These are phyloP conservation scores for Oldenlandia corymbosa DNA, from an alignment of 257 asterid genomes.

Conservation along the genomic window DNA sequence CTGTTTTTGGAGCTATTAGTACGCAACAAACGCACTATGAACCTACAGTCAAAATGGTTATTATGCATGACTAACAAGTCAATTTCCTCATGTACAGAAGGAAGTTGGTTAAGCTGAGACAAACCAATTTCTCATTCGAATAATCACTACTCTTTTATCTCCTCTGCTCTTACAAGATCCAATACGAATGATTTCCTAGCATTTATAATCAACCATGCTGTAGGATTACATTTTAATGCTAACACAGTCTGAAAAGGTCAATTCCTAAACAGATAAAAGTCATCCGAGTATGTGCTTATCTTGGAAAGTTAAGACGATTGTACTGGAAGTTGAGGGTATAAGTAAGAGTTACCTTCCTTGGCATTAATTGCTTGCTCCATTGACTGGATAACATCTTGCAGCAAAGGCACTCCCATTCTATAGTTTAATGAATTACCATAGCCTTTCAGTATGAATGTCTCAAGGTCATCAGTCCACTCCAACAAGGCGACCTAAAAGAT, in stretches of 20 bases:
- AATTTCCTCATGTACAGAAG: too few species aligned
- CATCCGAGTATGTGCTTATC: not conserved
- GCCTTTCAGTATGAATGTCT: constrained; percentile 77
- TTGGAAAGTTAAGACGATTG: not conserved
- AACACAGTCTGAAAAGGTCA: not conserved
- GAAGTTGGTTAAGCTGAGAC: too few species aligned
- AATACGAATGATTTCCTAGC: not conserved
- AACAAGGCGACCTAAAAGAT: constrained; percentile 56
- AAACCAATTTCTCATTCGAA: too few species aligned
- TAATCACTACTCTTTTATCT: too few species aligned
- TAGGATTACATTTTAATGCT: too few species aligned
- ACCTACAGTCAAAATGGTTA: not conserved
- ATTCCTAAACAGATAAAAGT: not conserved
- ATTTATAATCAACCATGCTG: not conserved
- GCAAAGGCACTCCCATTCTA: constrained; percentile 92
- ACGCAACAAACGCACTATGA: not conserved
- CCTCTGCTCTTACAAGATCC: not conserved
- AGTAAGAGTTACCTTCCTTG: constrained; percentile 54
- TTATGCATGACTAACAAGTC: too few species aligned
- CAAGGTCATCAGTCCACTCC: constrained; percentile 97
- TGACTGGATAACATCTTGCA: constrained; percentile 77
- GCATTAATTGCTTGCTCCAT: constrained; percentile 89
- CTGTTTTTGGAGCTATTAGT: not conserved
- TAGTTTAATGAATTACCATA: constrained; percentile 88
- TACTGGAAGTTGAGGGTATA: not conserved